phyloP scores from a whole-genome alignment of 2,329 filamentous ascomycete genomes.

The Ploettnerulaceae sp. region DNA sequence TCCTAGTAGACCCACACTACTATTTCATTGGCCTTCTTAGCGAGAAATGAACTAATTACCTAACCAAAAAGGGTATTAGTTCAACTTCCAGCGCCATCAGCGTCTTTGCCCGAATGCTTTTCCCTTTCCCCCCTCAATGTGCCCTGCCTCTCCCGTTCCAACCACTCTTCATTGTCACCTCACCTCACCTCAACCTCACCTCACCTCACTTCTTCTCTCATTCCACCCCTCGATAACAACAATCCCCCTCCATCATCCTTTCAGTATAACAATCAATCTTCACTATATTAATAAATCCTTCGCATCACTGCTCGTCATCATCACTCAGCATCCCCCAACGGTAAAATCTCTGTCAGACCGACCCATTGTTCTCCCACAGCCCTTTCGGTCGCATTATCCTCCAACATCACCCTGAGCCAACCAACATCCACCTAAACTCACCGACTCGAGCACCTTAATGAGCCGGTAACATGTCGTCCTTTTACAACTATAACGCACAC shows the following conservation, averaged over 20 bases:
- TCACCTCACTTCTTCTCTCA: background rate
- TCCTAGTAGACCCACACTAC: too few species aligned
- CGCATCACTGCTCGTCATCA: background rate
- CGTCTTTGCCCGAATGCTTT: too few species aligned
- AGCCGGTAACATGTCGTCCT: slow-evolving; percentile 53
- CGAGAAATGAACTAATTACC: too few species aligned
- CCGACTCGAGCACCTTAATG: slow-evolving; percentile 23
- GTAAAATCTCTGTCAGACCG: slow-evolving; percentile 7
- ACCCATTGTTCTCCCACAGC: slow-evolving; percentile 8
- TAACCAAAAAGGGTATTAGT: too few species aligned
- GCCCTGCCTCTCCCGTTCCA: slow-evolving; percentile 3
- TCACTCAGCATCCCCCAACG: too few species aligned
- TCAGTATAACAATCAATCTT: too few species aligned
- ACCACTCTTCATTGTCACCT: slow-evolving; percentile 6
- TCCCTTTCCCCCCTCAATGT: too few species aligned
- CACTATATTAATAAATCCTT: background rate
- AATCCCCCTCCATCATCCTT: background rate
- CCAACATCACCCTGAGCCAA: background rate
- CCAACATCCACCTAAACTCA: slow-evolving; percentile 10
- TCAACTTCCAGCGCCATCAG: too few species aligned
- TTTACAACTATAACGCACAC: slow-evolving; percentile 58
- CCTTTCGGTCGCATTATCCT: slow-evolving; percentile 5
- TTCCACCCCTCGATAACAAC: background rate
- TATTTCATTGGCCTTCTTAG: too few species aligned
- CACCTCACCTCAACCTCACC: background rate